Evolutionary conservation across 192 early-diverging fungal species (phyloP).

Genomic region (Allomyces macrogynus): DNA sequence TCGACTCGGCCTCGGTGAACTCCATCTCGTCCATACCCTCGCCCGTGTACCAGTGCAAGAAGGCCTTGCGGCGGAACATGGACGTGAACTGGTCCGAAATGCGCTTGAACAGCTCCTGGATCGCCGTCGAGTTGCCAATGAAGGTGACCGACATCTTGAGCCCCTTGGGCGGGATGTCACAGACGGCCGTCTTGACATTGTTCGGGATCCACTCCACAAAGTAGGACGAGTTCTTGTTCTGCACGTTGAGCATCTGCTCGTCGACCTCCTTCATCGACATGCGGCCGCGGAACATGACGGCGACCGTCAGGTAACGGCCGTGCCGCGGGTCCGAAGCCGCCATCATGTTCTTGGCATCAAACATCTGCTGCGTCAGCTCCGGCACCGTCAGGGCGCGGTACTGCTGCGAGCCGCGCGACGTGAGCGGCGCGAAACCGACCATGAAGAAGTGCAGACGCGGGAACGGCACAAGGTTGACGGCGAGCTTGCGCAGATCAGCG

Average conservation of each 20-base stretch:
- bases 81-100: slow-evolving; percentile 51
- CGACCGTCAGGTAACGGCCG: slow-evolving; percentile 67
- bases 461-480: slow-evolving; percentile 79
- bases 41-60: slow-evolving; percentile 71
- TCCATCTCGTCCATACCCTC: slow-evolving; percentile 79
- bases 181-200: slow-evolving; percentile 74
- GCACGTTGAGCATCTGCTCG: slow-evolving; percentile 89
- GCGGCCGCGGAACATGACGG: slow-evolving; percentile 89
- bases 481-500: slow-evolving; percentile 63
- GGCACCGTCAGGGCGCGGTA: slow-evolving; percentile 58
- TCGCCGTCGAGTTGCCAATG: slow-evolving; percentile 60
- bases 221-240: slow-evolving; percentile 90
- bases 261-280: slow-evolving; percentile 95
- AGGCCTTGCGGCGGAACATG: slow-evolving; percentile 59
- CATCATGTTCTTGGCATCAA: slow-evolving; percentile 98
- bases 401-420: slow-evolving; percentile 42
- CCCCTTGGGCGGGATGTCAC: slow-evolving; percentile 52
- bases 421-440: slow-evolving; percentile 72
- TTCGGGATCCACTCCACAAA: slow-evolving; percentile 99
- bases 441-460: slow-evolving; percentile 86
- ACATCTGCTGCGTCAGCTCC: slow-evolving; percentile 72
- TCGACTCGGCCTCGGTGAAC: slow-evolving; percentile 65
- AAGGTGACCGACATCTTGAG: slow-evolving; percentile 55
- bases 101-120: slow-evolving; percentile 54
- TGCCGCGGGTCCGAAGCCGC: slow-evolving; percentile 91